Percentiles rank a stretch among this genome's conserved stretches.
Evolutionary conservation across 2,329 filamentous ascomycete genomes (phyloP).

Genomic region (Blastomyces parvus): DNA sequence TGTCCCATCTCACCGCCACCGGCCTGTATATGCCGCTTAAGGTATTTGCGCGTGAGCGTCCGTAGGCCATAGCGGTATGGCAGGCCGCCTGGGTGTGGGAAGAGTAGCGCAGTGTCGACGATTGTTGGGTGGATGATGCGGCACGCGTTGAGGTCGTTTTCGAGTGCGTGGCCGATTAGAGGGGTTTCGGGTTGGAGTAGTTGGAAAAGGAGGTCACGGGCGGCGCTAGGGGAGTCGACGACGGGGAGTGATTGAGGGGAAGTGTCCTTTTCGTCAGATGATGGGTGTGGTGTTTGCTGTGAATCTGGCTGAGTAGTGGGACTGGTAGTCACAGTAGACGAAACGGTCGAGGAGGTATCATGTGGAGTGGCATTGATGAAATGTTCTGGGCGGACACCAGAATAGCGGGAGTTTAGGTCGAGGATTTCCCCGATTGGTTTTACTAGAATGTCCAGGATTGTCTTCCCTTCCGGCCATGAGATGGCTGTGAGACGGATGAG

Average conservation of each 20-base stretch:
- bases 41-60: conserved; percentile 56
- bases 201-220: conserved; percentile 67
- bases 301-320: not conserved
- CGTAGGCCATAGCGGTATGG: conserved; percentile 73
- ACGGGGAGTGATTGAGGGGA: conserved; percentile 59
- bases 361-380: conserved; percentile 59
- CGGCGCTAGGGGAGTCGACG: conserved; percentile 63
- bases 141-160: conserved; percentile 84
- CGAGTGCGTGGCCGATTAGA: conserved; percentile 83
- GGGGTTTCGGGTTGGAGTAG: conserved; percentile 68
- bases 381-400: conserved; percentile 72
- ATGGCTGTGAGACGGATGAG: conserved; percentile 82
- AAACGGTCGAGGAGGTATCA: conserved; percentile 18
- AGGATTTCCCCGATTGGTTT: conserved; percentile 72
- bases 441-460: conserved; percentile 75
- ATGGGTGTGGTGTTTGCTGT: conserved; percentile 25
- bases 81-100: conserved; percentile 65
- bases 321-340: conserved; percentile 11
- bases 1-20: conserved; percentile 57
- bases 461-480: conserved; percentile 68
- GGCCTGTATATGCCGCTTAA: conserved; percentile 70
- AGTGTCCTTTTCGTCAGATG: conserved; percentile 12
- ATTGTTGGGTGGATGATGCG: conserved; percentile 77
- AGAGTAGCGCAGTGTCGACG: conserved; percentile 78
- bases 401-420: conserved; percentile 87